Base-by-base conservation (phyloP, 306 rosid species). In the Acacia crassicarpa region DNA sequence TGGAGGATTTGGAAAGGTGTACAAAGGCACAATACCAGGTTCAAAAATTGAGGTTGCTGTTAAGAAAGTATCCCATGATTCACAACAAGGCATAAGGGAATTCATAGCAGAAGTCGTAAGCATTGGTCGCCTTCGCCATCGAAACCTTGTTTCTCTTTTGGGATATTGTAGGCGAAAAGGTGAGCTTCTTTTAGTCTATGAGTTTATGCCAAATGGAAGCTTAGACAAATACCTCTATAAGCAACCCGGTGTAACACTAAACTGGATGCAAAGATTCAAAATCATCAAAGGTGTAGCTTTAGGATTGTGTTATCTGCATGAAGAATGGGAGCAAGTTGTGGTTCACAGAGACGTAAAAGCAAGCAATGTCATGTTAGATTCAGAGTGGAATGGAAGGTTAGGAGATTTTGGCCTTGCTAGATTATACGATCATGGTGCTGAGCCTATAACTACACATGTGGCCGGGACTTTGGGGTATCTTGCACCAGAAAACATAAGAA, bases 321-420 rank as follows among this genome's bases (percentile, higher is more conserved):
- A 53, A 53, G 59, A 53, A 53, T 53, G 59, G 59, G 59, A 53
- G 22, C 59, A 53, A 53, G 23, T 53, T 16, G 59, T 53, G 8
- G 41, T 93, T 8, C 97, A 91, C 44, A 91, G 97, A 83, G 95
- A 93, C 44, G 86, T 93, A 22, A 91, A 93, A 67, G 92, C 97
- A 19, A 87, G 97, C 67, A 93, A 93, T 85, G 90, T 93, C 6
- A 38, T 93, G 44, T 25, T 91, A 33, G 97, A 93, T 41, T 53
- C 10, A 2, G 59, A 53, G 59, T 53, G 6, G 3, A 53, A 17
- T 53, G 59, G 59, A 6, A 53, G 59, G 22, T 53, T 53, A 53
- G 59, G 59, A 53, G 59, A 53, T 53, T 53, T 53, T 19, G 22
- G 59, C 69, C 92, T 91, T 54, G 88, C 97, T 3, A 93, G 85